Base-by-base conservation (phyloP, 2,329 filamentous ascomycete genomes). In the Alternaria consortialis region DNA sequence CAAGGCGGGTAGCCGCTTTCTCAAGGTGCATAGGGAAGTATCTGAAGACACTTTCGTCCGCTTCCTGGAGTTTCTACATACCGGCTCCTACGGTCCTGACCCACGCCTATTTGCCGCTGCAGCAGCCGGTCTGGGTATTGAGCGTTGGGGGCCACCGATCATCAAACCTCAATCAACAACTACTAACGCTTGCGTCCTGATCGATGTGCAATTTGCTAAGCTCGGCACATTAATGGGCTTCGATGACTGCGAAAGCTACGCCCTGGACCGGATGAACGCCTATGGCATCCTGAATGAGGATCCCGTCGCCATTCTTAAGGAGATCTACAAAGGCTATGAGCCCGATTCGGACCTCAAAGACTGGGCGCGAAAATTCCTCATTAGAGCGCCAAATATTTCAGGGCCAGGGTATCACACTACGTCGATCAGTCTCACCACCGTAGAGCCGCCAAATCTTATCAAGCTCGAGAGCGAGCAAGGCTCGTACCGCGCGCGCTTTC, bases 201-300 rank as follows among this genome's bases (percentile, higher is more conserved):
- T 62, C 9, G 69, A 75, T 32, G 69, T 77, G 31, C 58, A 59
- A 15, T 65, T 75, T 39, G 67, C 77, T 66, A 78, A 78, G 59
- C 63, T 79, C 5, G 78, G 75, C 9, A 65, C 62, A 29, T 56
- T 62, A 3, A 72, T 80, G 62, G 69, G 73, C 20, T 81, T 81
- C 56, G 67, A 73, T 13, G 80, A 82, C 46, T 68, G 81, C 36
- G 72, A 73, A 36, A 59, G 48, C 1, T 69, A 78, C 31, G 75
- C 78, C 5, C 63, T 82, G 8, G 48, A 72, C 1, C 70, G 77
- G 2, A 65, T 82, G 40, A 75, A 75, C 53, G 51, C 62, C 0
- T 71, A 78, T 37, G 62, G 65, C 13, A 58, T 67, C 37, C 76
- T 76, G 2, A 60, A 65, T 31, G 78, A 80, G 53, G 74, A 81